phyloP scores from a whole-genome alignment of 768 basidiomycete genomes.

The Amanita pallidorosea region DNA sequence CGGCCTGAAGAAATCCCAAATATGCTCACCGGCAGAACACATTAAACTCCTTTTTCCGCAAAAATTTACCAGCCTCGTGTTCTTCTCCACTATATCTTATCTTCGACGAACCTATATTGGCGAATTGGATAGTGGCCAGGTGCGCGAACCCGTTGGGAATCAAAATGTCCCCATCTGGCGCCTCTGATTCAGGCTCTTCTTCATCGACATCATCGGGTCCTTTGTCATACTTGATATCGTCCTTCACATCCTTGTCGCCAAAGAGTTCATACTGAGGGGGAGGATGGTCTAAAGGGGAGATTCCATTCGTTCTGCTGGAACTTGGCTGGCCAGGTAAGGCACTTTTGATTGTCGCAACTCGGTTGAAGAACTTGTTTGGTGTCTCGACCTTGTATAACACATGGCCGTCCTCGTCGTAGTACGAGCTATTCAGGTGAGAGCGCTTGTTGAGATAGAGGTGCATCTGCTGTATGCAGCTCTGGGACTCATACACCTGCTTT shows the following conservation, averaged over 20 bases:
- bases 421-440: constrained; percentile 12
- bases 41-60: constrained; percentile 11
- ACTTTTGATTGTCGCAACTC: constrained; percentile 9
- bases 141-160: constrained; percentile 6
- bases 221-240: background rate
- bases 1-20: background rate
- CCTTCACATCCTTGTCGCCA: background rate
- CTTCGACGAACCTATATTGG: constrained; percentile 3
- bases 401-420: constrained; percentile 11
- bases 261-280: background rate
- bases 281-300: background rate
- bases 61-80: constrained; percentile 1
- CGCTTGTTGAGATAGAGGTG: constrained; percentile 13
- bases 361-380: background rate
- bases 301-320: background rate
- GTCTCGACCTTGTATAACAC: constrained; percentile 13
- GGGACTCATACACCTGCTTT: too few species aligned
- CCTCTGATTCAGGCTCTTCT: background rate
- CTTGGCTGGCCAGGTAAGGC: background rate
- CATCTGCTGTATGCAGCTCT: constrained; percentile 6
- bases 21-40: constrained; percentile 9
- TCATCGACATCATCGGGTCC: background rate
- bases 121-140: constrained; percentile 10
- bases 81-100: constrained; percentile 4
- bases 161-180: background rate